phyloP scores from a whole-genome alignment of 2,329 filamentous ascomycete species.

The Tolypocladium pustulatum region DNA sequence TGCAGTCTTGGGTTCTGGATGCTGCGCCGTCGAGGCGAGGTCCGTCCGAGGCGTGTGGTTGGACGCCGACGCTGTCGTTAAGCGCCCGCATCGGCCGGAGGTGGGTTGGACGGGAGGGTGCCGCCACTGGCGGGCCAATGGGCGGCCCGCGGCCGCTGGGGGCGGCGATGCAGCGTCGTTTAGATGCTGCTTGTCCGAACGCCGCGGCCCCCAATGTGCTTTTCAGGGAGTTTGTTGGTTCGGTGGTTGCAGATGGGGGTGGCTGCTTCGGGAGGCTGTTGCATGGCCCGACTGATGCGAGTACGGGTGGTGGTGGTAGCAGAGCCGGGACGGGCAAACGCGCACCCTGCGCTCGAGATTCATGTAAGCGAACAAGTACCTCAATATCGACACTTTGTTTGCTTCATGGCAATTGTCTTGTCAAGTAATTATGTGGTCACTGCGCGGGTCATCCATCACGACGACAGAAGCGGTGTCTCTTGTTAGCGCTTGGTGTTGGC shows the following conservation, averaged over 20 bases:
- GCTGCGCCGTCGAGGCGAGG: background rate
- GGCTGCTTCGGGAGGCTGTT: background rate
- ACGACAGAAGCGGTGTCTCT: background rate
- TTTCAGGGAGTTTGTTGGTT: background rate
- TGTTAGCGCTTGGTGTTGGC: too few relatives aligned
- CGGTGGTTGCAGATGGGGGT: background rate
- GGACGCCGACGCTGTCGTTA: background rate
- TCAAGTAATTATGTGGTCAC: too few relatives aligned
- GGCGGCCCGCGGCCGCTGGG: background rate
- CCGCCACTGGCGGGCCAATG: background rate
- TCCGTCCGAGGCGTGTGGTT: background rate
- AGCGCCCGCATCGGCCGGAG: background rate
- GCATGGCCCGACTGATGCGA: too few relatives aligned
- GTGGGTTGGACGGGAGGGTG: background rate
- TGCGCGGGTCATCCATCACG: too few relatives aligned
- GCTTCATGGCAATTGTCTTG: too few relatives aligned
- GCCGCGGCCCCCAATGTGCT: background rate
- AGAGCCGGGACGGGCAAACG: too few relatives aligned
- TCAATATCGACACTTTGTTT: too few relatives aligned
- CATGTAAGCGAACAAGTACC: too few relatives aligned
- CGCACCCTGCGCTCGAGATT: background rate
- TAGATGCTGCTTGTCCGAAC: background rate
- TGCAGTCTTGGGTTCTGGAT: background rate
- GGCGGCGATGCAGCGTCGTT: background rate
- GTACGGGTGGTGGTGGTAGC: too few relatives aligned